These are phyloP conservation scores for Chlamydomonas incerta DNA, from an alignment of 139 green algal genomes.

Conservation along the genomic window DNA sequence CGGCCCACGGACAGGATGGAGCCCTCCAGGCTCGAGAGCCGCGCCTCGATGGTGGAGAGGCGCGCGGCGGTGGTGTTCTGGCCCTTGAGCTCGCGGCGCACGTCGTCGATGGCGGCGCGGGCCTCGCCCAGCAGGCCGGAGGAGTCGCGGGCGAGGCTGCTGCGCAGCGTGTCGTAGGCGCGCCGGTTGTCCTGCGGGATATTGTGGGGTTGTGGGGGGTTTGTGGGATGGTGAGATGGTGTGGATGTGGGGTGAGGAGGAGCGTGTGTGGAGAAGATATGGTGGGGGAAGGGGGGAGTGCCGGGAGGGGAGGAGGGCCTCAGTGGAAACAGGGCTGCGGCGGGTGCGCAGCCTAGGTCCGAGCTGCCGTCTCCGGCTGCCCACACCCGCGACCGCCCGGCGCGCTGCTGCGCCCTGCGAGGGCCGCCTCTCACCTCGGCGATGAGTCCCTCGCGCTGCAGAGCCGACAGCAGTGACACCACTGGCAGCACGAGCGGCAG, in stretches of 20 bases:
- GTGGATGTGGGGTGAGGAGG: no score
- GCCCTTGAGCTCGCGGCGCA: constrained; percentile 40
- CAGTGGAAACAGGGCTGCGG: no score
- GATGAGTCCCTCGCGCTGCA: constrained; percentile 55
- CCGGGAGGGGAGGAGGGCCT: no score
- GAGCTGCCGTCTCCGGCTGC: no score
- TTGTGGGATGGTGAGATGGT: no score
- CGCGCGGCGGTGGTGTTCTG: constrained; percentile 43
- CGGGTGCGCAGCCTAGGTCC: no score
- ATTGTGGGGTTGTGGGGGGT: background rate
- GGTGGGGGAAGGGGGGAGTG: background rate
- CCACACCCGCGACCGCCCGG: no score
- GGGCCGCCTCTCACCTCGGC: constrained; percentile 43
- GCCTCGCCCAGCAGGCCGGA: constrained; percentile 46
- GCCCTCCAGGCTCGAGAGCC: constrained; percentile 50
- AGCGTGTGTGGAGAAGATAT: no score
- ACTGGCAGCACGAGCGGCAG: constrained; percentile 67
- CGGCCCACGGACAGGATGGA: constrained; percentile 50
- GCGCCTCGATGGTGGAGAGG: constrained; percentile 51
- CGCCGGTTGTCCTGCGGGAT: constrained; percentile 21
- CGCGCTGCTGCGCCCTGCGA: no score
- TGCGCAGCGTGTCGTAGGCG: constrained; percentile 43
- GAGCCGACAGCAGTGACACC: constrained; percentile 58
- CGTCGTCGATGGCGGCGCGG: constrained; percentile 47
- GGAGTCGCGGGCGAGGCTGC: constrained; percentile 29